These are phyloP conservation scores for Xylariales sp. DNA, from an alignment of 2,329 filamentous ascomycete species.

Conservation along the genomic window DNA sequence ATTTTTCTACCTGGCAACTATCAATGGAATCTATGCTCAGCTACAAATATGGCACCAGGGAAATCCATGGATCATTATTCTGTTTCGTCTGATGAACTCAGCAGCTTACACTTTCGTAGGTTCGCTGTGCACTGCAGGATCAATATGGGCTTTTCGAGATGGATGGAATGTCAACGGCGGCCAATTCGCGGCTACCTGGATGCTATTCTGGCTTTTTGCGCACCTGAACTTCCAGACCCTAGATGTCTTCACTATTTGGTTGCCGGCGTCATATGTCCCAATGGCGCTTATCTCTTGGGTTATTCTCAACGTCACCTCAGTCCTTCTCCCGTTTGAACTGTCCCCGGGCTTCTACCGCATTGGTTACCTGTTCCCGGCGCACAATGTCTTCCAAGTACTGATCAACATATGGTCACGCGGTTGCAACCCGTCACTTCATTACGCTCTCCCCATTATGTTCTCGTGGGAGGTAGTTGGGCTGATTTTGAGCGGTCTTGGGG, in stretches of 20 bases:
- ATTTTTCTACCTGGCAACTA: slow-evolving; percentile 40
- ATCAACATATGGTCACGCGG: slow-evolving; percentile 35
- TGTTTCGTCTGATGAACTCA: slow-evolving; percentile 30
- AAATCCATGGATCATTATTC: slow-evolving; percentile 23
- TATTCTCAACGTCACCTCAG: slow-evolving; percentile 35
- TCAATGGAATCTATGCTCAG: slow-evolving; percentile 36
- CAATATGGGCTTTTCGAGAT: slow-evolving; percentile 39
- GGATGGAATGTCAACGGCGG: slow-evolving; percentile 31
- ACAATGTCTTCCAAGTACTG: slow-evolving; percentile 34
- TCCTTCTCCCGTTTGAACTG: slow-evolving; percentile 37
- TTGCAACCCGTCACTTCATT: slow-evolving; percentile 29
- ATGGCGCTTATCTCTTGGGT: slow-evolving; percentile 40
- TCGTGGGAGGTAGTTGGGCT: slow-evolving; percentile 26
- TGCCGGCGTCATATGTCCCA: slow-evolving; percentile 34
- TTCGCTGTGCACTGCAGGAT: slow-evolving; percentile 32
- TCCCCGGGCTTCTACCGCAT: slow-evolving; percentile 34
- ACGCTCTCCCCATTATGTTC: slow-evolving; percentile 37
- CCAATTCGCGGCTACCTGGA: slow-evolving; percentile 39
- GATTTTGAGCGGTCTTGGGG: slow-evolving; percentile 18
- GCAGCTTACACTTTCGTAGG: slow-evolving; percentile 33
- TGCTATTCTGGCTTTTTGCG: slow-evolving; percentile 37
- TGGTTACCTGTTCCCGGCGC: slow-evolving; percentile 33
- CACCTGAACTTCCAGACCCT: slow-evolving; percentile 40
- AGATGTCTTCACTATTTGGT: slow-evolving; percentile 36
- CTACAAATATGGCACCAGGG: slow-evolving; percentile 30